A percentile compares a stretch with the other conserved stretches of the same genome.
phyloP scores from a whole-genome alignment of 208 protist genomes.

The Acanthamoeba lenticulata region DNA sequence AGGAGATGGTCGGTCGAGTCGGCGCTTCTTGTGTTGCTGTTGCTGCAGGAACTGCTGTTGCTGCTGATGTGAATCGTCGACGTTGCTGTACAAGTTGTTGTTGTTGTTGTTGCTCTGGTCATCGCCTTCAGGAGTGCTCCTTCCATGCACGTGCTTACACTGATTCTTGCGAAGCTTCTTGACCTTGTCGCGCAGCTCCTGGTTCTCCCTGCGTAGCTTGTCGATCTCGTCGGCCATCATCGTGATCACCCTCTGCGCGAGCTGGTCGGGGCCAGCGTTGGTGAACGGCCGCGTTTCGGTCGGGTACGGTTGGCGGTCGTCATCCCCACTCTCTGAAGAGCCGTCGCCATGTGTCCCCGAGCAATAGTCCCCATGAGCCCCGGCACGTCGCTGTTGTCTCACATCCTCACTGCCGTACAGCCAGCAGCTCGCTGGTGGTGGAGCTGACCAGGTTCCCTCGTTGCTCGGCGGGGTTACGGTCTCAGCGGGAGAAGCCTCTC shows the following conservation, averaged over 20 bases:
- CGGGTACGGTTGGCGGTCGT: background rate
- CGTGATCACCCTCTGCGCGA: background rate
- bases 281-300: background rate
- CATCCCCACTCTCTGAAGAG: no score
- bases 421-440: no score
- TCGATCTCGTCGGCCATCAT: slow-evolving; percentile 10
- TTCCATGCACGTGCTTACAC: background rate
- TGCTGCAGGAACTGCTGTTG: background rate
- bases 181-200: background rate
- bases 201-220: background rate
- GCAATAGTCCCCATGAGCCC: no score
- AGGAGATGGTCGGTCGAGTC: background rate
- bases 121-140: background rate
- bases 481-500: no score
- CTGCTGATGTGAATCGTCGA: background rate
- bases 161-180: background rate
- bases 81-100: no score
- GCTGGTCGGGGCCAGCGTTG: background rate
- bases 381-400: no score
- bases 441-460: no score
- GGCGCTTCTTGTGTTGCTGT: background rate
- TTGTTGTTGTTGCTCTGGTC: background rate
- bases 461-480: no score
- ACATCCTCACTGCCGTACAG: no score
- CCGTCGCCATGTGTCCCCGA: no score